Base-by-base conservation (phyloP, 2,329 filamentous ascomycete species). In the Nectriaceae sp. region DNA sequence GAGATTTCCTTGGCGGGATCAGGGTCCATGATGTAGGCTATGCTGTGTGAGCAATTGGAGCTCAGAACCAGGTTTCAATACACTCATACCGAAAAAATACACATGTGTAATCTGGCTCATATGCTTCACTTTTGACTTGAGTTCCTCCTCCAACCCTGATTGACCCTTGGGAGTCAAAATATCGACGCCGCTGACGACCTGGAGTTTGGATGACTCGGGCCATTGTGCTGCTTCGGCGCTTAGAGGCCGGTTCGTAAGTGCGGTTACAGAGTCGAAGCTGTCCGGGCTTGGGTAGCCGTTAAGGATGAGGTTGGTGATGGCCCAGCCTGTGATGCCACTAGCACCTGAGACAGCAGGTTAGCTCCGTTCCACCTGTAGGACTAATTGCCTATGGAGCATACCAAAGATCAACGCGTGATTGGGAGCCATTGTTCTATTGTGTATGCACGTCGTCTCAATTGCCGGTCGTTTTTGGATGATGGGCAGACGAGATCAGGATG, bases 241-340 rank as follows among this genome's bases (percentile, higher is more conserved):
- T 35, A 68, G 48, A 3, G 74, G 73, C 18, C 75, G 65, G 49
- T 78, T 78, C 2, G 75, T 75, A 40, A 78, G 67, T 6, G 75
- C 75, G 11, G 73, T 72, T 5, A 78, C 71, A 26, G 69, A 72
- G 20, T 57, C 65, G 55, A 76, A 78, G 4, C 61, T 64, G 45
- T 70, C 67, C n/a, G 69, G 65, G 19, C 62, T 65, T 3, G 75
- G 76, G 49, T 77, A 78, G 43, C 66, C 71, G 38, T 72, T 61
- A 11, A 78, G 61, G 33, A 77, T 72, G 44, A 73, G 68, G 43
- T 76, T 77, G 15, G 74, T 71, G 44, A 78, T 70, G 5, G 75
- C 70, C 75, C 75, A 78, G 31, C 75, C 75, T 3, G 72, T 71
- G 44, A 78, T 74, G n/a, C 75, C 75, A 52, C 71, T 74, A 40